phyloP scores from a whole-genome alignment of 2,329 filamentous ascomycete species.

The Rhynchosporium graminicola region DNA sequence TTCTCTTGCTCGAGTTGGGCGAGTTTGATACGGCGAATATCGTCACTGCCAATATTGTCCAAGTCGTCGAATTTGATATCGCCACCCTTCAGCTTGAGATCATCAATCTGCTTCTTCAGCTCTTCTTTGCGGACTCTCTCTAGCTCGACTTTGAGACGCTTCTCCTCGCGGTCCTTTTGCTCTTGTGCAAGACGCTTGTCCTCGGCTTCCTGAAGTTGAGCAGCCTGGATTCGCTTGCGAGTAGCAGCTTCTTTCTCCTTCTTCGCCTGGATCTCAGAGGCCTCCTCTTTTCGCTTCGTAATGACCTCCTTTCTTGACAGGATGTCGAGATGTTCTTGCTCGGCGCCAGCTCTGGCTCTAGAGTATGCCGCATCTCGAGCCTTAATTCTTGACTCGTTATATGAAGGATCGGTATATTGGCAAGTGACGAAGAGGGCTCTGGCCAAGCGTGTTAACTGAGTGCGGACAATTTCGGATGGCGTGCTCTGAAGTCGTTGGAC shows the following conservation, averaged over 20 bases:
- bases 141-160: constrained; percentile 81
- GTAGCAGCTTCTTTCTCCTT: constrained; percentile 92
- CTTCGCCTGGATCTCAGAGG: constrained; percentile 82
- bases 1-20: constrained; percentile 97
- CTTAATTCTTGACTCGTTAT: constrained; percentile 78
- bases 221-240: constrained; percentile 81
- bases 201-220: constrained; percentile 88
- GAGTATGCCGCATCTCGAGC: constrained; percentile 78
- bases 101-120: constrained; percentile 86
- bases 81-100: constrained; percentile 83
- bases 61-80: constrained; percentile 76
- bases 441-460: constrained; percentile 87
- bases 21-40: constrained; percentile 91
- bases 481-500: constrained; percentile 97
- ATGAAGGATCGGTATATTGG: constrained; percentile 90
- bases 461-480: constrained; percentile 94
- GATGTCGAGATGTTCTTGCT: constrained; percentile 84
- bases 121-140: constrained; percentile 91
- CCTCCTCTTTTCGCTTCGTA: constrained; percentile 94
- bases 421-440: constrained; percentile 91
- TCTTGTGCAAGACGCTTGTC: constrained; percentile 87
- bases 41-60: constrained; percentile 83
- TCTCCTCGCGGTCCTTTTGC: constrained; percentile 85
- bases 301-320: constrained; percentile 87
- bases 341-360: constrained; percentile 83